Evolutionary conservation across 331 rosid species (phyloP), one percentile per base, ranked within the genome.

Genomic region (Stylosanthes scabra): DNA sequence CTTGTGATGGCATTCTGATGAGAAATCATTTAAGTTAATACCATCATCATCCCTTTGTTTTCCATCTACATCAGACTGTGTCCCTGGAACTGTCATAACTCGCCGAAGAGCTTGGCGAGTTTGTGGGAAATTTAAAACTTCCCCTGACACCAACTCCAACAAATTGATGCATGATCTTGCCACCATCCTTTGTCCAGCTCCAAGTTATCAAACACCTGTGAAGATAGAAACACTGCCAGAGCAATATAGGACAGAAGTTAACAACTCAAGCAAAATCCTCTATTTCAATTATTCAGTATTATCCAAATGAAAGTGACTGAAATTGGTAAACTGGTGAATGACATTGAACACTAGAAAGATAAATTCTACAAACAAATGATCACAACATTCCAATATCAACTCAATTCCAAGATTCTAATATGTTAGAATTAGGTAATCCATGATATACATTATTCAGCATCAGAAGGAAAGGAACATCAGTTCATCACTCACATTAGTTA

Each of bases 141-240:
- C 90, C 74, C 82, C 88, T 0, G 91, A 81, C 54, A 87, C 83
- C 83, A 88, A 71, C 66, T 83, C 90, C 78, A 85, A 78, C 79
- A 90, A 83, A 74, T 84, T 90, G 28, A 78, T 68, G 85, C 86
- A 76, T 28, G 97, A 90, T 63, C 88, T 86, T 56, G 88, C 84
- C 62, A 85, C 72, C 92, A 57, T 5, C n/a, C n/a, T n/a, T n/a
- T n/a, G n/a, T n/a, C n/a, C n/a, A n/a, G n/a, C n/a, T n/a, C n/a
- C n/a, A n/a, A n/a, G n/a, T n/a, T n/a, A n/a, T n/a, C n/a, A n/a
- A n/a, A n/a, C n/a, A n/a, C n/a, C n/a, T n/a, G n/a, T n/a, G n/a
- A n/a, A 31, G 39, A 20, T 13, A 31, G 15, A 9, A 67, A 67
- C 34, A 31, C 31, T 39, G 31, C 16, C 5, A 7, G n/a, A 39